Evolutionary conservation across 2,329 filamentous ascomycete species (phyloP), one percentile per base, ranked within the genome.

Genomic region (Didymellaceae sp.): DNA sequence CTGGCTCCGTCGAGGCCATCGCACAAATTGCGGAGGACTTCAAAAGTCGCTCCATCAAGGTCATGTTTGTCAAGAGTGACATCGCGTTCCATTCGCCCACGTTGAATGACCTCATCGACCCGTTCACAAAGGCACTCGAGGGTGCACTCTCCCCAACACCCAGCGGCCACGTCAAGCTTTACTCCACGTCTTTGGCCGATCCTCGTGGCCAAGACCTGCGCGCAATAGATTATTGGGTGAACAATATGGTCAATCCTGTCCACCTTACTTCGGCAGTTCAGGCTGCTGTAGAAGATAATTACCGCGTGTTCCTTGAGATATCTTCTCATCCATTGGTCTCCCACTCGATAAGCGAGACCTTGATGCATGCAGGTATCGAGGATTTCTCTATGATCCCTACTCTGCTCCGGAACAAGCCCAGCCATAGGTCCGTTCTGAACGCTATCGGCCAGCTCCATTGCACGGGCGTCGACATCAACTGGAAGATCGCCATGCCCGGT

Each of bases 311-410:
- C 57, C 28, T 77, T 2, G 76, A 78, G 51, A 67, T 77, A 2
- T 76, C 75, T 1, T 59, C 55, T 6, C 75, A 78, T 41, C 74
- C 75, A 1, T 67, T 78, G 14, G 61, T 78, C 1, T 62, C 68
- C 3, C 73, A 77, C 37, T 77, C 75, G 0, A 64, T 78, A 20
- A 64, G 62, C 2, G 75, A 78, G 37, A 77, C 71, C 0, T 48
- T 71, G 21, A 46, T 39, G 34, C 63, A 72, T n/a, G 38, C 39
- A 14, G 67, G 61, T 4, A 52, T 74, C 11, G 65, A 68, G 8
- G 70, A 74, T 8, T 63, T 58, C 16, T 42, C 54, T 4, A 62
- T 70, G 11, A 48, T 72, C 22, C 61, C 66, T 9, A 75, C 72
- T 1, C 46, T 75, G 42, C 45, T 54, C 13, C 63, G 68, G 5